These are phyloP conservation scores for Scedosporium aurantiacum DNA, from an alignment of 2,329 filamentous ascomycete species.

Conservation along the genomic window DNA sequence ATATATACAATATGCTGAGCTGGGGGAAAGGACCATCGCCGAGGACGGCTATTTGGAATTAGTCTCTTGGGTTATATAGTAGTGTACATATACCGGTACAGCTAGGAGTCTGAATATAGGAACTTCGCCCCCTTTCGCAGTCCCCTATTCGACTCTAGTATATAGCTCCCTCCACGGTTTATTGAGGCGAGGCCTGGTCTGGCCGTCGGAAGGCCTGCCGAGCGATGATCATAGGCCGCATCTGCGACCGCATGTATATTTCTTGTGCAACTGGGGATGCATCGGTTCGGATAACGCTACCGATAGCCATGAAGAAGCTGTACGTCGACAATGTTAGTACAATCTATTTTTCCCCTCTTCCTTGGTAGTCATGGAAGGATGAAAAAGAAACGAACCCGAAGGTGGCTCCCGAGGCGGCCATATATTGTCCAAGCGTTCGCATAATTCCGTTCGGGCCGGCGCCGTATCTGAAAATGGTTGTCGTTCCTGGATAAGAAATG, in stretches of 20 bases:
- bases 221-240: constrained; percentile 58
- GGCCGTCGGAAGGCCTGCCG: constrained; percentile 22
- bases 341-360: background rate
- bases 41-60: background rate
- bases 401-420: constrained; percentile 87
- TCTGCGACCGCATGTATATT: constrained; percentile 63
- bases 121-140: background rate
- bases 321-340: background rate
- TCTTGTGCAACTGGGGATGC: constrained; percentile 64
- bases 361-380: background rate
- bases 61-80: constrained; percentile 2
- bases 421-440: constrained; percentile 90
- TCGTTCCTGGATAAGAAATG: constrained; percentile 50
- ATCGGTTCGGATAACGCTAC: constrained; percentile 90
- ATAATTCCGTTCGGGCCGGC: constrained; percentile 89
- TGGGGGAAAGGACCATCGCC: background rate
- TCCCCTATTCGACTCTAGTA: background rate
- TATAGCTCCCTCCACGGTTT: background rate
- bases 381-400: constrained; percentile 58
- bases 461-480: constrained; percentile 91
- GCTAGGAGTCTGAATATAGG: background rate
- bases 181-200: background rate
- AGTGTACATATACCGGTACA: constrained; percentile 4
- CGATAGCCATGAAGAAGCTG: constrained; percentile 97
- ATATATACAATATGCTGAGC: background rate